Evolutionary conservation across 306 rosid species (phyloP), one percentile per base, ranked within the genome.

Genomic region (Glycyrrhiza uralensis): DNA sequence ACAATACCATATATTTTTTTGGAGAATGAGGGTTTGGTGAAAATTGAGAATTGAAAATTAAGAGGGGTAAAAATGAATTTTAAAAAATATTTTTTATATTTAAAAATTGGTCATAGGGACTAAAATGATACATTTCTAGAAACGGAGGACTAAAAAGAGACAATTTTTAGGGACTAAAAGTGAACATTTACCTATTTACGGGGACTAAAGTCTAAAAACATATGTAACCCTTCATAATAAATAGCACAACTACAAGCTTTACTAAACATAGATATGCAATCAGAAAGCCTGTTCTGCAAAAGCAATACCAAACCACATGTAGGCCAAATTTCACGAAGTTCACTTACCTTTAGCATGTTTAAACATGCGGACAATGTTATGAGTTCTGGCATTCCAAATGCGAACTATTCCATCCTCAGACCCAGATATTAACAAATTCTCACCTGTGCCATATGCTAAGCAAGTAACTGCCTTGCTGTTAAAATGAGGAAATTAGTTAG

Each of bases 401-500:
- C 96, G 88, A 71, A 91, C 67, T 32, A 72, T 45, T 69, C 92
- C 97, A 75, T 93, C 97, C 59, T 89, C 96, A 7, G 95, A 91
- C 42, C 95, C 95, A 70, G 96, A 91, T 17, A 89, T 78, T 68
- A 94, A 84, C 69, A 76, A 63, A 69, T 85, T 82, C 76, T 68
- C 80, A 29, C 77, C 29, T 11, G 71, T 30, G 20, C 81, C 73
- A 52, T 77, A 87, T 24, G 86, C 81, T 64, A 91, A 78, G 86
- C 86, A 89, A 67, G 96, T 89, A 66, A 89, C 91, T 49, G 81
- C 62, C 55, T 87, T 84, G 90, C 96, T 93, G 89, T 75, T 38
- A 5, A 64, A 76, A 62, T 10, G 11, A 71, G 44, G 49, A 69
- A 49, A 44, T 8, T 33, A 62, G 68, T 36, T 6, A 74, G 75